phyloP scores from a whole-genome alignment of 192 early-diverging fungal genomes.

The Coemansia sp. region DNA sequence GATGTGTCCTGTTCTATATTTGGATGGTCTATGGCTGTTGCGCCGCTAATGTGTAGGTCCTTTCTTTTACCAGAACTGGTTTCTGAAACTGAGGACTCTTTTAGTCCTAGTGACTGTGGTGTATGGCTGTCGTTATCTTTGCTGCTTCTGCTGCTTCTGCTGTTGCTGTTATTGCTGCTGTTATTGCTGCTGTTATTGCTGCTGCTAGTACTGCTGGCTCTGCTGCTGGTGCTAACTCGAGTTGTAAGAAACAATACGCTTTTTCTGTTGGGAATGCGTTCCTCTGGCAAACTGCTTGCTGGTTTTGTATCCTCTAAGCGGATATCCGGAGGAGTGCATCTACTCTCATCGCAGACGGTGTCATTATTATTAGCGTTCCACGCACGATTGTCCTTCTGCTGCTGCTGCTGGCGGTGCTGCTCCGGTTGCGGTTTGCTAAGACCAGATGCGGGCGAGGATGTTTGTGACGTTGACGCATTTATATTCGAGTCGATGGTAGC shows the following conservation, averaged over 20 bases:
- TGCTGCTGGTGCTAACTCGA: background rate
- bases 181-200: background rate
- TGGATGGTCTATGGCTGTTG: background rate
- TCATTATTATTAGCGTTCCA: background rate
- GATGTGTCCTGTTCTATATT: background rate
- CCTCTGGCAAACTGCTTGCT: background rate
- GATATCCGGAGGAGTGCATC: background rate
- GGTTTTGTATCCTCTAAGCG: background rate
- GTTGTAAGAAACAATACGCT: background rate
- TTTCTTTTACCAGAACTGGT: background rate
- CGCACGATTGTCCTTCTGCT: background rate
- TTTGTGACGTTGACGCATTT: background rate
- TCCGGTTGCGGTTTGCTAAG: background rate
- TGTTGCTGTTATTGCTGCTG: background rate
- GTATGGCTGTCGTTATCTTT: background rate
- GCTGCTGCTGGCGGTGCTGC: background rate
- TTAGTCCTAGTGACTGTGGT: background rate
- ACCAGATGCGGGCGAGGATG: background rate
- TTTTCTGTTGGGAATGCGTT: background rate
- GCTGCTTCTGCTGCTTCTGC: background rate
- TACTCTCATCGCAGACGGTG: background rate
- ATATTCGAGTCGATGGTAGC: background rate
- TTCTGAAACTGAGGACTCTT: background rate
- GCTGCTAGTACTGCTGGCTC: background rate
- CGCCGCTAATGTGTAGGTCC: slow-evolving; percentile 2